Base-by-base conservation (phyloP, 352 stramenopile species). In the Blastocystis hominis region DNA sequence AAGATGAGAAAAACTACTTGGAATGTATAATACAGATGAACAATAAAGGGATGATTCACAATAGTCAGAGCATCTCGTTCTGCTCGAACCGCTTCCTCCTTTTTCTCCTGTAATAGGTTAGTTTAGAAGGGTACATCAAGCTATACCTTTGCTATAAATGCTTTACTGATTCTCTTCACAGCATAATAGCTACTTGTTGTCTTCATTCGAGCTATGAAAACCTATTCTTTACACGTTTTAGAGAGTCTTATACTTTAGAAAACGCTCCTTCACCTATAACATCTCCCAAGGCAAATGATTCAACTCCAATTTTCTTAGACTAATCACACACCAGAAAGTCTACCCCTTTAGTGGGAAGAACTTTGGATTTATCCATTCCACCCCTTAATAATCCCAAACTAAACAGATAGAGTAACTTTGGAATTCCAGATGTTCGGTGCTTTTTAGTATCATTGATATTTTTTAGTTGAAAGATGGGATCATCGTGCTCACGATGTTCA, bases 81-180 rank as follows among this genome's bases (percentile, higher is more conserved):
- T 46, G 86, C 89, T 36, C 89, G 90, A 20, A 91, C 89, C 17
- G 68, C 76, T 20, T 88, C 54, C 2, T 81, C 46, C 30, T 90
- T 90, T 75, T 70, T 79, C 36, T 90, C 88, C 75, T 90, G 88
- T 20, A 78, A 86, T 30, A 70, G 15, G 17, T 42, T 38, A 75
- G 13, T n/a, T 75, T 13, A 77, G 36, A 86, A 46, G 9, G 17
- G 6, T 44, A 47, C 24, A 24, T 4, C 15, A 42, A n/a, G 30
- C 13, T 61, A 15, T 76, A 86, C 76, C 20, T 62, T 77, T 40
- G 17, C 15, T n/a, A 86, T 86, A 55, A 86, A 86, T 36, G 76
- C 40, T 36, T 90, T 90, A 17, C 90, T 89, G 34, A 91, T 46
- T 53, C 89, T 68, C 80, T 91, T 91, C 24, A 90, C 76, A 3